Evolutionary conservation across 768 basidiomycete genomes (phyloP).

Genomic region (Tremella mesenterica): DNA sequence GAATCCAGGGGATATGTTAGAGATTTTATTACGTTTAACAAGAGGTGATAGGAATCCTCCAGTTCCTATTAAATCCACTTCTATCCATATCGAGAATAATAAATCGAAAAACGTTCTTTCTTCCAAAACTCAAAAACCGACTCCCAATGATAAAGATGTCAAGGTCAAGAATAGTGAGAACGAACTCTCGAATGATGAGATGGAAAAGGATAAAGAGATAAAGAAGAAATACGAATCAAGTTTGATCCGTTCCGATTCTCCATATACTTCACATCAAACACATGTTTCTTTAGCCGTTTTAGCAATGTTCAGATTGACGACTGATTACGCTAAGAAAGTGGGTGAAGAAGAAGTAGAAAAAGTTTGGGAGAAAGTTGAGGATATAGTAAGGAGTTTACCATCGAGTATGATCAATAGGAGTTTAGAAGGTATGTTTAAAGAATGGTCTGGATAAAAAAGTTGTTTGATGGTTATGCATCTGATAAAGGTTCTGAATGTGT

Average conservation of each 20-base stretch:
- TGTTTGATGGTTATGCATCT: too few relatives aligned
- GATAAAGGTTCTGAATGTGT: too few relatives aligned
- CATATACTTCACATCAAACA: conserved; percentile 81
- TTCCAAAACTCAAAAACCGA: conserved; percentile 47
- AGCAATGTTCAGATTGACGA: conserved; percentile 74
- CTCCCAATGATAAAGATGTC: background rate
- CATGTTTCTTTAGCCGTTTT: conserved; percentile 88
- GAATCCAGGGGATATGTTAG: conserved; percentile 77
- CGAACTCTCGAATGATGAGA: too few relatives aligned
- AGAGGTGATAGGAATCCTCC: conserved; percentile 61
- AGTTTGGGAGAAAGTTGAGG: conserved; percentile 61
- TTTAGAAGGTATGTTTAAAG: conserved; percentile 88
- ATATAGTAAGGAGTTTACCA: conserved; percentile 83
- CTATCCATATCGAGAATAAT: too few relatives aligned
- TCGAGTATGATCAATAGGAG: conserved; percentile 80
- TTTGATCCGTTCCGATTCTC: conserved; percentile 64
- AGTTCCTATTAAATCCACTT: conserved; percentile 51
- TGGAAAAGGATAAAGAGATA: too few relatives aligned
- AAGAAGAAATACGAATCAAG: too few relatives aligned
- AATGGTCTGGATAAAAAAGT: conserved; percentile 43
- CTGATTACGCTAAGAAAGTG: conserved; percentile 71
- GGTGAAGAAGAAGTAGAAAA: conserved; percentile 34
- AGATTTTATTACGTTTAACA: conserved; percentile 84
- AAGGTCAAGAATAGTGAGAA: conserved; percentile 32
- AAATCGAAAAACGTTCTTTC: too few relatives aligned